Evolutionary conservation across 208 protist species (phyloP).

Genomic region (Acanthamoeba triangularis): DNA sequence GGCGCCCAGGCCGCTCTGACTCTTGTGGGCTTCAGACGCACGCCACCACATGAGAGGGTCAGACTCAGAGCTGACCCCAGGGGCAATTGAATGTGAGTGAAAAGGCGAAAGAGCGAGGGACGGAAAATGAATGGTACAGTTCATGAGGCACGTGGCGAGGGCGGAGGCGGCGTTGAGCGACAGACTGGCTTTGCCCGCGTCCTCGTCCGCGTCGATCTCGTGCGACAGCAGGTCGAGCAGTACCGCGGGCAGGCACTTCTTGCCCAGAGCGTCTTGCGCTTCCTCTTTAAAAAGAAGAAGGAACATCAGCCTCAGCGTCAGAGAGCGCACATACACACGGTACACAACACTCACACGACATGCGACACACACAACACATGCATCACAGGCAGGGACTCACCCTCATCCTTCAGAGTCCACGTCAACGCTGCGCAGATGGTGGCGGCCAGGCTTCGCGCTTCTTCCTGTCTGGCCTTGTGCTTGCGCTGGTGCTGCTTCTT

Average conservation of each 20-base stretch:
- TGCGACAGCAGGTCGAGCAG: background rate
- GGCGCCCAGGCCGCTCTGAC: background rate
- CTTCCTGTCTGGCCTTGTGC: background rate
- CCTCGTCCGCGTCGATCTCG: background rate
- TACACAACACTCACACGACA: background rate
- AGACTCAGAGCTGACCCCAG: background rate
- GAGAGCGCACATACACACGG: background rate
- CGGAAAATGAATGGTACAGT: background rate
- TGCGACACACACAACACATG: background rate
- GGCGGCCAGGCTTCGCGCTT: background rate
- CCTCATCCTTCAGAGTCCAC: background rate
- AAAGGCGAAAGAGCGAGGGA: background rate
- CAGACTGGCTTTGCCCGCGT: background rate
- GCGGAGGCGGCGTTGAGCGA: background rate
- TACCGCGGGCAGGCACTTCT: background rate
- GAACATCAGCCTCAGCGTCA: background rate
- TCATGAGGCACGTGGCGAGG: constrained; percentile 1
- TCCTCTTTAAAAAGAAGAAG: background rate
- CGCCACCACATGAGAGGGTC: too few relatives aligned
- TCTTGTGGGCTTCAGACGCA: background rate
- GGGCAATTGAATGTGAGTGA: background rate
- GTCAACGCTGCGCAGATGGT: background rate
- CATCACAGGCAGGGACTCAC: background rate
- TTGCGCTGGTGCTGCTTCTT: background rate
- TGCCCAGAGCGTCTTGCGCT: constrained; percentile 11